Conservation (phyloP, 2,329 filamentous ascomycete species). For the Coniochaeta hoffmannii region DNA sequence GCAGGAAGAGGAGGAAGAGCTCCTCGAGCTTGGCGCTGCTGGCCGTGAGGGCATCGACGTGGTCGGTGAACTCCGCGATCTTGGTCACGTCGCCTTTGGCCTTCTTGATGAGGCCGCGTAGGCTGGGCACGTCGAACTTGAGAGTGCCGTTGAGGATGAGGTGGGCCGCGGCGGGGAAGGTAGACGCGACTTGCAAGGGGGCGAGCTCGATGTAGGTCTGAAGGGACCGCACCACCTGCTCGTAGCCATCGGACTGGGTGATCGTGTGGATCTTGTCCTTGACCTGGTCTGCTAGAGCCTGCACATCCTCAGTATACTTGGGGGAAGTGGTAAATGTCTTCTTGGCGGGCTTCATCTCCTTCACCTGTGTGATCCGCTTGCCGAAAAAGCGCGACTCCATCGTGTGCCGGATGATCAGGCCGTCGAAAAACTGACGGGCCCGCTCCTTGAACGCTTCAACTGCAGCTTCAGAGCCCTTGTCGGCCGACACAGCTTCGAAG, state of each 20-base stretch:
- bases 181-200: conserved; percentile 13
- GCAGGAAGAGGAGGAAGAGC: conserved; percentile 9
- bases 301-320: conserved; percentile 24
- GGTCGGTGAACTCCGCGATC: conserved; percentile 10
- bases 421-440: conserved; percentile 10
- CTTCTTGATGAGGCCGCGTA: conserved; percentile 10
- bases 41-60: conserved; percentile 9
- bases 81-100: conserved; percentile 4
- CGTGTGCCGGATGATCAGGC: conserved; percentile 14
- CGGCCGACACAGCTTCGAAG: conserved; percentile 9
- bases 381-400: conserved; percentile 12
- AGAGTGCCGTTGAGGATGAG: conserved; percentile 59
- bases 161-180: conserved; percentile 14
- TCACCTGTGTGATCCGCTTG: conserved; percentile 11
- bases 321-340: conserved; percentile 11
- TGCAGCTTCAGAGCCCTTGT: conserved; percentile 9
- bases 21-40: conserved; percentile 11
- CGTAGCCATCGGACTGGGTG: conserved; percentile 3
- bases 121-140: conserved; percentile 68
- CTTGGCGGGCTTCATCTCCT: conserved; percentile 8
- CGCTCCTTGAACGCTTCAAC: conserved; percentile 8
- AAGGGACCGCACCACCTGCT: conserved; percentile 12
- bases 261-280: conserved; percentile 1
- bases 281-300: conserved; percentile 13
- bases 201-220: conserved; percentile 12